Percentiles rank a stretch among this genome's conserved stretches.
Conservation (phyloP, 2,329 filamentous ascomycete species). For the Dactylellina cionopaga region DNA sequence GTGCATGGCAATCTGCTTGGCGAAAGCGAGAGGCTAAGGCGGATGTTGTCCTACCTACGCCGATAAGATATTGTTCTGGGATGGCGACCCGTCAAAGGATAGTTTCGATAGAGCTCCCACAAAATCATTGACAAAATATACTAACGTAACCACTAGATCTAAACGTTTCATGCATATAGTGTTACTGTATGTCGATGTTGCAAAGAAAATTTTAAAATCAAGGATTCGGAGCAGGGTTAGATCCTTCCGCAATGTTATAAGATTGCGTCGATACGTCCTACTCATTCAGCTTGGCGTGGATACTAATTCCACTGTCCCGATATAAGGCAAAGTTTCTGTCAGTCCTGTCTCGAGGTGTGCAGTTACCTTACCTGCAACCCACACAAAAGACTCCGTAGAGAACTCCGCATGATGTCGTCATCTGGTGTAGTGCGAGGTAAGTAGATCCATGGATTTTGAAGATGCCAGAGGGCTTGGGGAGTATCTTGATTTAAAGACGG, state of each 20-base stretch:
- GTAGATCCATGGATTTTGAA: not conserved
- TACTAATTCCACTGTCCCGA: conserved; percentile 4
- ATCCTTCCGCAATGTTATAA: not conserved
- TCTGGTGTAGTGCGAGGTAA: not conserved
- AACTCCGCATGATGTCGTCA: conserved; percentile 6
- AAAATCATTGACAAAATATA: not conserved
- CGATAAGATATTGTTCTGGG: conserved; percentile 1
- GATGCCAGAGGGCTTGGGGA: too few relatives aligned
- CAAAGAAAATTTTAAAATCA: conserved; percentile 21
- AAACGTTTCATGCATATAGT: conserved; percentile 11
- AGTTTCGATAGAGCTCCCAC: not conserved
- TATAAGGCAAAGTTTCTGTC: too few relatives aligned
- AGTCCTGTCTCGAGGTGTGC: too few relatives aligned
- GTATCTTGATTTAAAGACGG: not conserved
- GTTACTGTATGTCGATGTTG: not conserved
- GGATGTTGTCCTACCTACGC: conserved; percentile 17
- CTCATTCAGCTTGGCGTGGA: not conserved
- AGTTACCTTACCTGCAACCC: too few relatives aligned
- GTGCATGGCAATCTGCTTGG: not conserved
- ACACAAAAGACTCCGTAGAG: conserved; percentile 26
- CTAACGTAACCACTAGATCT: conserved; percentile 13
- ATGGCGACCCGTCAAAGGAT: not conserved
- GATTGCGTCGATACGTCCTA: not conserved
- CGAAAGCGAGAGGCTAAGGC: conserved; percentile 32
- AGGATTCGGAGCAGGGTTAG: conserved; percentile 13